Base-by-base conservation (phyloP, 1,284 basidiomycete species). In the Leucoagaricus sp. region DNA sequence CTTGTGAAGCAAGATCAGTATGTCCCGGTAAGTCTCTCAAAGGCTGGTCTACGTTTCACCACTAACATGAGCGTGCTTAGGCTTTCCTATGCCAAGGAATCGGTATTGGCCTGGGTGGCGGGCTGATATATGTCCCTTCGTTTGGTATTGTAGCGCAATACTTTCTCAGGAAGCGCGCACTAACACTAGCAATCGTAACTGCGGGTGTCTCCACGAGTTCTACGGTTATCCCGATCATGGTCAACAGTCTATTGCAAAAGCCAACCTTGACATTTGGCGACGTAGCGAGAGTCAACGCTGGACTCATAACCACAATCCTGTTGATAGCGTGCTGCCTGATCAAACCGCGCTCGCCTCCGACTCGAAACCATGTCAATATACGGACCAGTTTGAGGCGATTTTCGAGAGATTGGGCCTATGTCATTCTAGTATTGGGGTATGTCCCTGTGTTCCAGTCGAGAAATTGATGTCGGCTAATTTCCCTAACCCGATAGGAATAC, bases 1-100 rank as follows among this genome's bases (percentile, higher is more conserved):
- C 58, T 79, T 3, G 67, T 72, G 6, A 69, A 71, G 36, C 56
- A 67, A 55, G 67, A 69, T 44, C 65, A 72, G 25, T 75, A 73
- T 58, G 75, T 74, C 55, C 73, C 74, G 65, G 80, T 78, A 57
- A 47, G 64, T 9, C n/a, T 5, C n/a, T 13, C n/a, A 25, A 23
- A 12, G n/a, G 6, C 12, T 19, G 12, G 25, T 12, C 41, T n/a
- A n/a, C n/a, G n/a, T n/a, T n/a, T n/a, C n/a, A n/a, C n/a, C n/a
- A n/a, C n/a, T n/a, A n/a, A n/a, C n/a, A n/a, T n/a, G n/a, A n/a
- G n/a, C 26, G 34, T 15, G 13, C 3, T 67, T 60, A 80, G 77
- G 69, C 78, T 28, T 79, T 81, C 64, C 69, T 82, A 26, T 69
- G 74, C 1, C 80, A 82, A 63, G 80, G 73, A 6, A 64, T 82